Evolutionary conservation across 805 yeast species (phyloP).

Genomic region (Saturnispora ahearnii): DNA sequence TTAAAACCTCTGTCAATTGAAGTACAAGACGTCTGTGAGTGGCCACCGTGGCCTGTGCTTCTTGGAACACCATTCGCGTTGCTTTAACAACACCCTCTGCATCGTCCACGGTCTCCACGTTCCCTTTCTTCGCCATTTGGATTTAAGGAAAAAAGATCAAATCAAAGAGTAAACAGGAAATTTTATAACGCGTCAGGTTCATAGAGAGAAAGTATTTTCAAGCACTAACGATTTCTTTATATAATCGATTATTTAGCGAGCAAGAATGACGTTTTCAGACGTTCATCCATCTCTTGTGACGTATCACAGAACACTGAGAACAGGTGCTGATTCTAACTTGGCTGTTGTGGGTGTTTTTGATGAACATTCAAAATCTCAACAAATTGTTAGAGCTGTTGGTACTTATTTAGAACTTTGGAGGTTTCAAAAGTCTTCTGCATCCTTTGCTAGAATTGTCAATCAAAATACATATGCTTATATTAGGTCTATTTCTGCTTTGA

Average conservation of each 20-base stretch:
- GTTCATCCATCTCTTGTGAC: constrained; percentile 36
- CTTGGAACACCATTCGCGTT: constrained; percentile 65
- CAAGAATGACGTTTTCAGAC: constrained; percentile 10
- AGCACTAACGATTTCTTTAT: background rate
- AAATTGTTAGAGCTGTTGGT: constrained; percentile 50
- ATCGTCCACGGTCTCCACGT: background rate
- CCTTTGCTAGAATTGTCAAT: constrained; percentile 33
- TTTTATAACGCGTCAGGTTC: constrained; percentile 3
- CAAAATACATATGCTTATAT: constrained; percentile 53
- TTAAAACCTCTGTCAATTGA: constrained; percentile 49
- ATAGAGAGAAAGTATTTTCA: background rate
- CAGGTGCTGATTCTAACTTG: constrained; percentile 42
- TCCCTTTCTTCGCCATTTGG: background rate
- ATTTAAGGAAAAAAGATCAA: background rate
- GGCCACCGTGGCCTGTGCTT: constrained; percentile 63
- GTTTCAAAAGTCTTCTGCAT: constrained; percentile 49
- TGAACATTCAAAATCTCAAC: constrained; percentile 47
- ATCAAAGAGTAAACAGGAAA: constrained; percentile 3
- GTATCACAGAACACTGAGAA: constrained; percentile 64
- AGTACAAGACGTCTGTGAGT: constrained; percentile 71
- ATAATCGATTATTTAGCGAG: background rate
- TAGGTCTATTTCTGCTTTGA: constrained; percentile 42
- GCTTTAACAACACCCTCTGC: constrained; percentile 33
- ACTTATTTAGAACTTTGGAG: constrained; percentile 45
- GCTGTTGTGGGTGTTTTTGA: constrained; percentile 65